Percentiles rank a stretch among this genome's conserved stretches.
Evolutionary conservation across 306 rosid genomes (phyloP).

Genomic region (Erythrophleum fordii): DNA sequence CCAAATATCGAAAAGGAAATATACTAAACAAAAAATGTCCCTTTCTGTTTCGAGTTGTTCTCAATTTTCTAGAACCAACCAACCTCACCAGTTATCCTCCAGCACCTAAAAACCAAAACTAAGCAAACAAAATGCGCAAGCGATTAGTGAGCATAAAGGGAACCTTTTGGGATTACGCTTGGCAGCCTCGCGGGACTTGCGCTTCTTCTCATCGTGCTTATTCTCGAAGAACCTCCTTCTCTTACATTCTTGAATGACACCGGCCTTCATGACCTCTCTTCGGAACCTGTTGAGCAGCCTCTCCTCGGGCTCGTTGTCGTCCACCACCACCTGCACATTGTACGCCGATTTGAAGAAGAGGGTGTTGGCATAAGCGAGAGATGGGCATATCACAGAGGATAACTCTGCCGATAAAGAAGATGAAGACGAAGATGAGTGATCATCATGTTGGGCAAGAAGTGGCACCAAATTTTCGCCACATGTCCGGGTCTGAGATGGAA

Average conservation of each 20-base stretch:
- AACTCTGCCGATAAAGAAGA: constrained; percentile 19
- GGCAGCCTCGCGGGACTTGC: constrained; percentile 69
- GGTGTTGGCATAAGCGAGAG: constrained; percentile 54
- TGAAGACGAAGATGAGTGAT: constrained; percentile 23
- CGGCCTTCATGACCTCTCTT: constrained; percentile 77
- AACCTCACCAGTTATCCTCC: no score
- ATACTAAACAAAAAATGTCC: background rate
- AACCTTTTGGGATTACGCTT: constrained; percentile 72
- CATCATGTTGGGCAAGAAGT: constrained; percentile 30
- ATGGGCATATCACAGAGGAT: constrained; percentile 65
- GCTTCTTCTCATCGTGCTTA: constrained; percentile 69
- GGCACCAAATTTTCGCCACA: constrained; percentile 30
- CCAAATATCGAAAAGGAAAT: background rate
- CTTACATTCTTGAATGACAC: constrained; percentile 75
- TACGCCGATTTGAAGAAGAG: constrained; percentile 58
- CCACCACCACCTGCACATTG: constrained; percentile 76
- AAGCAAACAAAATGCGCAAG: background rate
- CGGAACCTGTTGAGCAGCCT: constrained; percentile 66
- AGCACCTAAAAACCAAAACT: background rate
- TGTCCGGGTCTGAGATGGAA: constrained; percentile 38
- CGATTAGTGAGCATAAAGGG: background rate
- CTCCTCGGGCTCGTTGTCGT: constrained; percentile 85
- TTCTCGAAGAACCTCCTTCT: constrained; percentile 71
- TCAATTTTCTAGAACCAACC: background rate
- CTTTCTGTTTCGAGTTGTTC: background rate